Evolutionary conservation across 2,329 filamentous ascomycete genomes (phyloP).

Genomic region (Aschersonia sp.): DNA sequence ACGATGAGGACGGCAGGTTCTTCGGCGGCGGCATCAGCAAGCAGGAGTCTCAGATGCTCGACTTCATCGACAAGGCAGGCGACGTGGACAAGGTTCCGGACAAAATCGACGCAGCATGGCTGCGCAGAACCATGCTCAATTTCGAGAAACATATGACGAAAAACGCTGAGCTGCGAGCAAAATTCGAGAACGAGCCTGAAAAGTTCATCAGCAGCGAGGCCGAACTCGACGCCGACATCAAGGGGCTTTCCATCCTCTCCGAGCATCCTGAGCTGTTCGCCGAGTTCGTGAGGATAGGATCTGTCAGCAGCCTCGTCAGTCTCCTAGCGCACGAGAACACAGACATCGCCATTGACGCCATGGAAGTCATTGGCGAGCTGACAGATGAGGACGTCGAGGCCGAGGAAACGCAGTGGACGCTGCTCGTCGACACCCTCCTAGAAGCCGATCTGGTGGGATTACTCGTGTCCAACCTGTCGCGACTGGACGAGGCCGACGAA

Average conservation of each 20-base stretch:
- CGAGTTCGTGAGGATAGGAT: conserved; percentile 66
- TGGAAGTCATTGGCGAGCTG: conserved; percentile 80
- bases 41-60: conserved; percentile 68
- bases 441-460: conserved; percentile 61
- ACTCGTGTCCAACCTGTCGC: conserved; percentile 61
- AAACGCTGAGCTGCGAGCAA: conserved; percentile 79
- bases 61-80: conserved; percentile 57
- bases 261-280: conserved; percentile 75
- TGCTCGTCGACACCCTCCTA: conserved; percentile 51
- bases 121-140: conserved; percentile 64
- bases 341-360: conserved; percentile 83
- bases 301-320: conserved; percentile 58
- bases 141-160: conserved; percentile 87
- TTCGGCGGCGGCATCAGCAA: conserved; percentile 83
- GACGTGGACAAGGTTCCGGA: conserved; percentile 36
- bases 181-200: conserved; percentile 64
- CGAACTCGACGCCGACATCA: conserved; percentile 80
- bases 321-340: conserved; percentile 91
- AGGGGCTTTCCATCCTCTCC: conserved; percentile 69
- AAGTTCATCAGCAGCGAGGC: conserved; percentile 81
- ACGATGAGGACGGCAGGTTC: conserved; percentile 89
- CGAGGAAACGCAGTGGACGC: conserved; percentile 67
- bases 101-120: conserved; percentile 71
- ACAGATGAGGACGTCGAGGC: conserved; percentile 87
- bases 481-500: conserved; percentile 60